Evolutionary conservation across 2,329 filamentous ascomycete genomes (phyloP).

Genomic region (Zopfia rhizophila): DNA sequence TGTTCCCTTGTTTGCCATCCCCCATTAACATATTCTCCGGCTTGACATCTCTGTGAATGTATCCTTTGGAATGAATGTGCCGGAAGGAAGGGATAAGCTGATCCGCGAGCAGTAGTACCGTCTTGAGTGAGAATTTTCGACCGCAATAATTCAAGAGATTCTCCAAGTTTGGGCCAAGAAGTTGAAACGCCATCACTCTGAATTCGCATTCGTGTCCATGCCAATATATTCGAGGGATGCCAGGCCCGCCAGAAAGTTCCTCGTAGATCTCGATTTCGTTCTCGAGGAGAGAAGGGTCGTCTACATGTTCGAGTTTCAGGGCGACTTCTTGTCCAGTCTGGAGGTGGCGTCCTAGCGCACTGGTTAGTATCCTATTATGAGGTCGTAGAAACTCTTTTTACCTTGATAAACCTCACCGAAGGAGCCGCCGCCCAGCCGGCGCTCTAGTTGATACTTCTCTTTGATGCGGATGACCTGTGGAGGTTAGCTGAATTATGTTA

Average conservation of each 20-base stretch:
- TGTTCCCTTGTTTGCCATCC: too few relatives aligned
- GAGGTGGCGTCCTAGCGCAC: slow-evolving; percentile 14
- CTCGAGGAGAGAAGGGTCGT: slow-evolving; percentile 18
- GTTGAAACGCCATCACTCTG: slow-evolving; percentile 31
- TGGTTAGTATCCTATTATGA: slow-evolving; percentile 7
- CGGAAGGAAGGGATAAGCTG: too few relatives aligned
- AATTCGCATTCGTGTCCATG: slow-evolving; percentile 29
- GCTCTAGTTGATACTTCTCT: slow-evolving; percentile 24
- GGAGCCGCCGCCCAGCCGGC: slow-evolving; percentile 21
- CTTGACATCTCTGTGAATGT: too few relatives aligned
- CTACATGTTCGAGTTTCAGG: slow-evolving; percentile 25
- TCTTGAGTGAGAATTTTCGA: too few relatives aligned
- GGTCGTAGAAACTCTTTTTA: slow-evolving; percentile 5
- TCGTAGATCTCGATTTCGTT: slow-evolving; percentile 26
- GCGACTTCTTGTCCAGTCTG: slow-evolving; percentile 20
- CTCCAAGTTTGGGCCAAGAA: slow-evolving; percentile 32
- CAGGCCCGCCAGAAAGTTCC: slow-evolving; percentile 17
- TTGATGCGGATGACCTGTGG: slow-evolving; percentile 13
- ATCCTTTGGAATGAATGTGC: too few relatives aligned
- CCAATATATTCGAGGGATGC: slow-evolving; percentile 30
- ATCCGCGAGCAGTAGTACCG: too few relatives aligned
- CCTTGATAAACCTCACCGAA: slow-evolving; percentile 29
- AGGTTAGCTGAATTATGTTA: background rate
- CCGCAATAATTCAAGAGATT: slow-evolving; percentile 27
- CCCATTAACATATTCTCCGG: too few relatives aligned